Percentiles rank a stretch among this genome's conserved stretches.
phyloP scores from a whole-genome alignment of 306 rosid species.

The Prosopis cineraria region DNA sequence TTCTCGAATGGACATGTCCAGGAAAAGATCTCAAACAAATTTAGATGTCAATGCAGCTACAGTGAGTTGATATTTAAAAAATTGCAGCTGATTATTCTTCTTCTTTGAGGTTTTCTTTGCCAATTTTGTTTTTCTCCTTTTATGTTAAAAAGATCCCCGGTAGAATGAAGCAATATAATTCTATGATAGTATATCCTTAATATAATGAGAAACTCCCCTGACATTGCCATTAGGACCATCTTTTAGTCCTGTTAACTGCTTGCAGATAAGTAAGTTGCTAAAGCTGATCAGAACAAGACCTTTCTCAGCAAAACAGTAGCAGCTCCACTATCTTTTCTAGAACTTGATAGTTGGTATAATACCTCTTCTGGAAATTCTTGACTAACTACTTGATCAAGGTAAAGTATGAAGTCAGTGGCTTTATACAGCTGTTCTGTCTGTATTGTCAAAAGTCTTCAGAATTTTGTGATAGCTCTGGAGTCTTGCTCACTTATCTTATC shows the following conservation, averaged over 20 bases:
- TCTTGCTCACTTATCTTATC: neutral
- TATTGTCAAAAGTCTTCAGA: neutral
- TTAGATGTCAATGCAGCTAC: conserved; percentile 68
- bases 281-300: neutral
- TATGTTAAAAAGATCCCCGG: neutral
- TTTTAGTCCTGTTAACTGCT: neutral
- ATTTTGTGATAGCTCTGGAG: neutral
- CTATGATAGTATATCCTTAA: neutral
- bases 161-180: neutral
- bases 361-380: neutral
- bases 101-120: neutral
- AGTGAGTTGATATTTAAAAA: conserved; percentile 40
- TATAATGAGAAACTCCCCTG: neutral
- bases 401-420: neutral
- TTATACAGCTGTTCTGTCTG: neutral
- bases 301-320: neutral
- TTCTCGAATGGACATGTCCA: conserved; percentile 58
- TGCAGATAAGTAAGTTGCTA: neutral
- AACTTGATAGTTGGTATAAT: neutral
- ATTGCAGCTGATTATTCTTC: conserved; percentile 1
- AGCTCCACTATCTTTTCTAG: neutral
- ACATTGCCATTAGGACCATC: neutral
- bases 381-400: neutral
- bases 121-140: neutral
- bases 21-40: conserved; percentile 58